Conservation (phyloP, 2,329 filamentous ascomycete species). For the Fusarium sp. region DNA sequence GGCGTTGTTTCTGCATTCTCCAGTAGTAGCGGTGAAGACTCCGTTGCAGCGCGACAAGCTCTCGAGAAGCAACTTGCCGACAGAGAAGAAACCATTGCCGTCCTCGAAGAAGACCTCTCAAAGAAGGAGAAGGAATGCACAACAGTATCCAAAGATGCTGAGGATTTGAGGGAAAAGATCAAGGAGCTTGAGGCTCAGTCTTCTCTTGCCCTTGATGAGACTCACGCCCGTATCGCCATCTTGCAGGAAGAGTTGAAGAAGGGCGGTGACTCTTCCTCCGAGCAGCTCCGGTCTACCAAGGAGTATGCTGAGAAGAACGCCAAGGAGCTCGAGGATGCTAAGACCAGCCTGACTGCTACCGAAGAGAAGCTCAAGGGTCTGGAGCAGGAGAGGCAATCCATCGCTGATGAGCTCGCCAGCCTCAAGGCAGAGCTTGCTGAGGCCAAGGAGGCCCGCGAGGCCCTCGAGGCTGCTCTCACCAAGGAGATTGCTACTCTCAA, state of each 20-base stretch:
- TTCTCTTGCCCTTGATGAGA: conserved; percentile 45
- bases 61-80: conserved; percentile 53
- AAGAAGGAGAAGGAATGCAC: conserved; percentile 52
- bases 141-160: conserved; percentile 48
- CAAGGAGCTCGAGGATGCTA: conserved; percentile 39
- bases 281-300: conserved; percentile 43
- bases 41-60: conserved; percentile 45
- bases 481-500: conserved; percentile 47
- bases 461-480: conserved; percentile 46
- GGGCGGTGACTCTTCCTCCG: conserved; percentile 34
- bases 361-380: conserved; percentile 42
- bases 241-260: conserved; percentile 49
- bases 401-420: conserved; percentile 46
- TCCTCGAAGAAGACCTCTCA: conserved; percentile 46
- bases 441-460: conserved; percentile 47
- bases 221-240: conserved; percentile 46
- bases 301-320: conserved; percentile 31
- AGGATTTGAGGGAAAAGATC: conserved; percentile 52
- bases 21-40: conserved; percentile 45
- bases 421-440: conserved; percentile 48
- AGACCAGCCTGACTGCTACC: conserved; percentile 33
- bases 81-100: conserved; percentile 49
- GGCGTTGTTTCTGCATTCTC: conserved; percentile 53
- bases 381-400: conserved; percentile 43
- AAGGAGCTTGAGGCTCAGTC: conserved; percentile 47